These are phyloP conservation scores for Cardamine resedifolia DNA, from an alignment of 345 rosid genomes.

Conservation along the genomic window DNA sequence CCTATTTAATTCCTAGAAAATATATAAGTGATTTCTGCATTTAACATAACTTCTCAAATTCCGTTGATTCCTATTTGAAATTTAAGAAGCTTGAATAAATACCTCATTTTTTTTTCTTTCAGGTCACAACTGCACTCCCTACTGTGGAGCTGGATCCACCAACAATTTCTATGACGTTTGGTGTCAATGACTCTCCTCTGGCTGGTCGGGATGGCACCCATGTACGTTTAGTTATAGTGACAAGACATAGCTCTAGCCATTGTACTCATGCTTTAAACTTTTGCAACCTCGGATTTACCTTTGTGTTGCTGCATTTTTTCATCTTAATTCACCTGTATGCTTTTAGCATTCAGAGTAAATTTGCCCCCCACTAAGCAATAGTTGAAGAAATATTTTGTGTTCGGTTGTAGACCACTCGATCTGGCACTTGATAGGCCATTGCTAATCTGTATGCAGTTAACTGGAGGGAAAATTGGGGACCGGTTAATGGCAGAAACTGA, in stretches of 20 bases:
- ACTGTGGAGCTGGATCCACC: constrained; percentile 91
- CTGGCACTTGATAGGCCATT: constrained; percentile 17
- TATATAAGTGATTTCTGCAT: neutral
- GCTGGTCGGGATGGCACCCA: constrained; percentile 95
- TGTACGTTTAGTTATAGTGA: constrained; percentile 49
- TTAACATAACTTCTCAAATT: constrained; percentile 2
- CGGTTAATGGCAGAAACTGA: constrained; percentile 92
- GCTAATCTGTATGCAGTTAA: constrained; percentile 56
- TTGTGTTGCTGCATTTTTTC: constrained; percentile 3
- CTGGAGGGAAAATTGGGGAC: constrained; percentile 89
- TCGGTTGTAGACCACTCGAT: constrained; percentile 6
- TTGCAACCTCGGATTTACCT: neutral
- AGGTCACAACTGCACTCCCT: constrained; percentile 86
- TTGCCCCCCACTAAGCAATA: constrained; percentile 2
- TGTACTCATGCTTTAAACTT: neutral
- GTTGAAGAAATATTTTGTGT: neutral
- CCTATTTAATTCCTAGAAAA: neutral
- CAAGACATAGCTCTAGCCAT: constrained; percentile 2
- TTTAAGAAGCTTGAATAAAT: constrained; percentile 17
- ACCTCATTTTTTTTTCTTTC: constrained; percentile 29
- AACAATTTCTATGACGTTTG: constrained; percentile 98
- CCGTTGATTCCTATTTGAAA: constrained; percentile 10
- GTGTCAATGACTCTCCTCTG: constrained; percentile 96
- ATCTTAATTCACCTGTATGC: constrained; percentile 1
- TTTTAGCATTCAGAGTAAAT: neutral